These are phyloP conservation scores for Rhododendron molle DNA, from an alignment of 148 eudicot genomes.

Conservation along the genomic window DNA sequence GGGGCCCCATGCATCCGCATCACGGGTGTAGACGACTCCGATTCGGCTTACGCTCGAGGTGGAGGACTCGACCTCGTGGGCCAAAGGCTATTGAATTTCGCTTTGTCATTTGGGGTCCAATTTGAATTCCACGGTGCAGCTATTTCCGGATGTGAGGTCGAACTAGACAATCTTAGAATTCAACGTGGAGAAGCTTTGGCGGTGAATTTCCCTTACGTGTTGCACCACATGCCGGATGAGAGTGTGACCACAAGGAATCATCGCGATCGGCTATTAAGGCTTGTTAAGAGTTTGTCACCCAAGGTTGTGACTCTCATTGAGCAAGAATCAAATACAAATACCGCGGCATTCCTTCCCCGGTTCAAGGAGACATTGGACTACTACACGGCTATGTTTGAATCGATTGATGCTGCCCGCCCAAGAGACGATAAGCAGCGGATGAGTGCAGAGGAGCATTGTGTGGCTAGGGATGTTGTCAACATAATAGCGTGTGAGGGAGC, in stretches of 20 bases:
- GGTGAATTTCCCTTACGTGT: conserved; percentile 16
- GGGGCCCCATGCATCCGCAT: conserved; percentile 17
- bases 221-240: conserved; percentile 24
- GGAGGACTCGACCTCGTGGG: conserved; percentile 18
- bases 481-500: conserved; percentile 16
- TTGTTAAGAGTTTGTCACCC: conserved; percentile 16
- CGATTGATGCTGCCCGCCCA: conserved; percentile 18
- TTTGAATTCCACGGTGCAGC: conserved; percentile 16
- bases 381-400: conserved; percentile 20
- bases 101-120: conserved; percentile 3
- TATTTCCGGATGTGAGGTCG: conserved; percentile 13
- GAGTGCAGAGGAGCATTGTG: conserved; percentile 19
- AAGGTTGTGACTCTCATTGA: conserved; percentile 16
- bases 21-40: conserved; percentile 19
- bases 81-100: conserved; percentile 7
- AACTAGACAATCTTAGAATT: conserved; percentile 13
- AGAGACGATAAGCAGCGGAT: conserved; percentile 14
- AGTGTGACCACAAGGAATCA: conserved; percentile 20
- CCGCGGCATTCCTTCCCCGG: conserved; percentile 15
- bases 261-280: conserved; percentile 20
- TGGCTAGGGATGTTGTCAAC: conserved; percentile 16
- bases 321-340: conserved; percentile 19
- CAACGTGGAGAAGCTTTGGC: conserved; percentile 17
- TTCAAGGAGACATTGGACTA: conserved; percentile 16
- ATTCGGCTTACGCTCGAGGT: conserved; percentile 19